phyloP scores from a whole-genome alignment of 176 grass and related monocot species.

The Eragrostis nindensis region DNA sequence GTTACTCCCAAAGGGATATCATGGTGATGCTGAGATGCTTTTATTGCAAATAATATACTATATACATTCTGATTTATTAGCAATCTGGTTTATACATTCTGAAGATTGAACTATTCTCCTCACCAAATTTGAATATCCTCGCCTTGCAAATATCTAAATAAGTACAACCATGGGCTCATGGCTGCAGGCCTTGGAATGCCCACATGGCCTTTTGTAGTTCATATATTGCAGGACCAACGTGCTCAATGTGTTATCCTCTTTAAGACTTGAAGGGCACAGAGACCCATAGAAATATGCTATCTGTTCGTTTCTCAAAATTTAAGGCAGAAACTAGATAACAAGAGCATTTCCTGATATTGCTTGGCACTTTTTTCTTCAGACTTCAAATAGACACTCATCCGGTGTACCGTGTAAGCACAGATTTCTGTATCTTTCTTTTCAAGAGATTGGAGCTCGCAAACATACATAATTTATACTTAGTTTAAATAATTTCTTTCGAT shows the following conservation, averaged over 20 bases:
- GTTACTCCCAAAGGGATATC: background rate
- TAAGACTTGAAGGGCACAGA: background rate
- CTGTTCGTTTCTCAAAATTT: background rate
- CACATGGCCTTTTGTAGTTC: background rate
- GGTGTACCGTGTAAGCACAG: background rate
- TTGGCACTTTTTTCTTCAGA: background rate
- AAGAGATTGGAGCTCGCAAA: background rate
- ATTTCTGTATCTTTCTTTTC: background rate
- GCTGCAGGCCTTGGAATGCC: background rate
- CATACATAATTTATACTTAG: background rate
- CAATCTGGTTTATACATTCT: background rate
- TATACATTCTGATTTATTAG: background rate
- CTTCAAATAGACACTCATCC: background rate
- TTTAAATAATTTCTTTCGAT: constrained; percentile 39
- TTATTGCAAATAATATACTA: constrained; percentile 8
- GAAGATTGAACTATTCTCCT: background rate
- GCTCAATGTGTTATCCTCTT: background rate
- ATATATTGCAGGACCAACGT: background rate
- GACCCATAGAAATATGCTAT: background rate
- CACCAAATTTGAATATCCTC: no score
- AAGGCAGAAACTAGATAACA: background rate
- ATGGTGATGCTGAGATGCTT: background rate
- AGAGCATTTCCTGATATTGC: background rate
- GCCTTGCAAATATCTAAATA: background rate
- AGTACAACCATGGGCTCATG: background rate